Conservation (phyloP, 371 early-diverging fungal species). For the Rhizopus sp. region DNA sequence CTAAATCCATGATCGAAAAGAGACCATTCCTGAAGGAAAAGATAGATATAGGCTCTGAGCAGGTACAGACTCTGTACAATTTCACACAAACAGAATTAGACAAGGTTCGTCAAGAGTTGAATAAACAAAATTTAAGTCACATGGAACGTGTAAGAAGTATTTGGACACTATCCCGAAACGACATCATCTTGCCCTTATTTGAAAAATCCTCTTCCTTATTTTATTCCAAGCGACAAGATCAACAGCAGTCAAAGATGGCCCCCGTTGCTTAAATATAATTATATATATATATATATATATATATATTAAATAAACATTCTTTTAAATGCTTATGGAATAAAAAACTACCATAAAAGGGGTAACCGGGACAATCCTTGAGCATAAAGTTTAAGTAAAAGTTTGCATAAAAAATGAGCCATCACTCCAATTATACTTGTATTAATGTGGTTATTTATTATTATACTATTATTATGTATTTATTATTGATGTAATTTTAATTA, state of each 20-base stretch:
- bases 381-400: no score
- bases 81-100: slow-evolving; percentile 24
- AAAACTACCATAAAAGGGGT: no score
- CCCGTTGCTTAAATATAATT: no score
- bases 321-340: no score
- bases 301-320: no score
- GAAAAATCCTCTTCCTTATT: slow-evolving; percentile 13
- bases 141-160: slow-evolving; percentile 25
- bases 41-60: slow-evolving; percentile 6
- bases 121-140: slow-evolving; percentile 18
- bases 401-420: no score
- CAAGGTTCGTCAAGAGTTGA: slow-evolving; percentile 23
- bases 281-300: no score
- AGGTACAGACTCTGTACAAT: slow-evolving; percentile 16
- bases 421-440: no score
- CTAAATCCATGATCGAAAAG: slow-evolving; percentile 10
- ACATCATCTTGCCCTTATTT: slow-evolving; percentile 18
- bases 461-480: no score
- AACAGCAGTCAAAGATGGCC: no score
- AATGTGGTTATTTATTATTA: no score
- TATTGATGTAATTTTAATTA: not conserved
- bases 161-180: slow-evolving; percentile 23
- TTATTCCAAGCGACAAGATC: not conserved
- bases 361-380: no score
- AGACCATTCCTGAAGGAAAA: slow-evolving; percentile 10